These are phyloP conservation scores for Porogramme epimiltina DNA, from an alignment of 1,284 basidiomycete species.

Conservation along the genomic window DNA sequence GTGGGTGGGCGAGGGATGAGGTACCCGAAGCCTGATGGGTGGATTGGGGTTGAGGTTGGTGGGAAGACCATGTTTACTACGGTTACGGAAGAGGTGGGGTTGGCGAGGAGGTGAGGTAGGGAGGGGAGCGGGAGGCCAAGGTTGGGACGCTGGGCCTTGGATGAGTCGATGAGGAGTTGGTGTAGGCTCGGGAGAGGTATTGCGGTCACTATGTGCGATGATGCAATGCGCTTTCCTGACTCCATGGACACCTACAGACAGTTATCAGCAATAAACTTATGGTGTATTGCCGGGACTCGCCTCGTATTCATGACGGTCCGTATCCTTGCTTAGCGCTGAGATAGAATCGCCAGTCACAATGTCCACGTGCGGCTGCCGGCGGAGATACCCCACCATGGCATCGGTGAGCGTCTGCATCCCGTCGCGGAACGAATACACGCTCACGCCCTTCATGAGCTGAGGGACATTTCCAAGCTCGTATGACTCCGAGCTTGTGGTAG, in stretches of 20 bases:
- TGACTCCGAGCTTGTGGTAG: slow-evolving; percentile 23
- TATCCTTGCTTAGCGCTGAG: slow-evolving; percentile 36
- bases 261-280: background rate
- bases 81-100: slow-evolving; percentile 67
- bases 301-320: slow-evolving; percentile 42
- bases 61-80: slow-evolving; percentile 78
- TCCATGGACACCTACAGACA: slow-evolving; percentile 43
- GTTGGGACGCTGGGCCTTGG: background rate
- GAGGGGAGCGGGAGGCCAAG: slow-evolving; percentile 21
- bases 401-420: slow-evolving; percentile 76
- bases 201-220: slow-evolving; percentile 66
- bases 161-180: slow-evolving; percentile 40
- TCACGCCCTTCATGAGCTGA: slow-evolving; percentile 56
- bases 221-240: slow-evolving; percentile 38
- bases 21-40: slow-evolving; percentile 92
- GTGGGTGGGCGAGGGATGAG: slow-evolving; percentile 78
- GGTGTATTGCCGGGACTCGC: slow-evolving; percentile 27
- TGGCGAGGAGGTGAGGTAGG: slow-evolving; percentile 50
- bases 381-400: slow-evolving; percentile 54
- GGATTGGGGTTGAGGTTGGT: slow-evolving; percentile 50
- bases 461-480: slow-evolving; percentile 59
- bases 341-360: slow-evolving; percentile 51
- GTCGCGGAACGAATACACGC: slow-evolving; percentile 80
- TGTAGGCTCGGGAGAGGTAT: slow-evolving; percentile 74
- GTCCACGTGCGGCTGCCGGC: slow-evolving; percentile 55